A percentile compares a stretch with the other conserved stretches of the same genome.
Conservation (phyloP, 2,329 filamentous ascomycete species). For the Colletotrichum sp. region DNA sequence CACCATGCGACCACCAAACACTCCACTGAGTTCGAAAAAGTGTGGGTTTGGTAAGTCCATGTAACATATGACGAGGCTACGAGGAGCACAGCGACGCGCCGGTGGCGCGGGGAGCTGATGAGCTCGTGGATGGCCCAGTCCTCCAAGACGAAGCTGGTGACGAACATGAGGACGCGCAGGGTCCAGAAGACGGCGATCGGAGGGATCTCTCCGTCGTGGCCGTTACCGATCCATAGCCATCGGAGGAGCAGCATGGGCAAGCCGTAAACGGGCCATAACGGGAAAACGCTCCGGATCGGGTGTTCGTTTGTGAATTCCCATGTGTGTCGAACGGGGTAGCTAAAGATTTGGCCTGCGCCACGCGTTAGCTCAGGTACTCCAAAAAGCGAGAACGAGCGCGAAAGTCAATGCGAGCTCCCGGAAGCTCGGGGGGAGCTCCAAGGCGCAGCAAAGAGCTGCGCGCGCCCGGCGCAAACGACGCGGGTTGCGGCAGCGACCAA, state of each 20-base stretch:
- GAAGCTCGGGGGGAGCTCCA: slow-evolving; percentile 9
- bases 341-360: slow-evolving; percentile 82
- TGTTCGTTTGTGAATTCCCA: slow-evolving; percentile 94
- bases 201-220: slow-evolving; percentile 75
- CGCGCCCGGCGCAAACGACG: neutral
- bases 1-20: slow-evolving; percentile 93
- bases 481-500: neutral
- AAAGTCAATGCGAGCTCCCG: slow-evolving; percentile 6
- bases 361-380: slow-evolving; percentile 9
- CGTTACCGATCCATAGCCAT: slow-evolving; percentile 90
- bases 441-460: neutral
- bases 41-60: slow-evolving; percentile 98
- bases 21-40: slow-evolving; percentile 97
- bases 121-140: slow-evolving; percentile 98
- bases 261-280: slow-evolving; percentile 94
- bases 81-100: slow-evolving; percentile 77
- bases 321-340: slow-evolving; percentile 85
- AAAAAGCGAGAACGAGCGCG: slow-evolving; percentile 16
- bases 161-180: slow-evolving; percentile 88
- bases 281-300: slow-evolving; percentile 95
- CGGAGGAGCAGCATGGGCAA: slow-evolving; percentile 90
- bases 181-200: slow-evolving; percentile 91
- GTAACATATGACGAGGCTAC: slow-evolving; percentile 97
- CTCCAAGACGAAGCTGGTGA: slow-evolving; percentile 93
- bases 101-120: slow-evolving; percentile 74